Percentiles rank a stretch among this genome's conserved stretches.
Conservation (phyloP, 768 basidiomycete genomes). For the Erythrobasidium yunnanense region DNA sequence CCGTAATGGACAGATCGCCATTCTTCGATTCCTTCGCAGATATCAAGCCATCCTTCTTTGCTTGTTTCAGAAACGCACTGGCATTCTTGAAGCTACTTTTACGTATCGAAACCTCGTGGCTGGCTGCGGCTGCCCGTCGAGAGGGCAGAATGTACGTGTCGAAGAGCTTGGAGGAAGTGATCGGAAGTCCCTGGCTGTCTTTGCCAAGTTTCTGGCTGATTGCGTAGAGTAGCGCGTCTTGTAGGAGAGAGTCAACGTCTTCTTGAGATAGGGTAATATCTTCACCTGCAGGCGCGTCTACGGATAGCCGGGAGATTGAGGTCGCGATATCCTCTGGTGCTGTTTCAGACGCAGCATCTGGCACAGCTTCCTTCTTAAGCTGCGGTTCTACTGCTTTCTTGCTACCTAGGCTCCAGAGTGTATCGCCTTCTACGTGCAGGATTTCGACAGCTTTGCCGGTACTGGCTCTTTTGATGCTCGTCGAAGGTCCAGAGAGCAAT, state of each 20-base stretch:
- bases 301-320: no score
- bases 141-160: conserved; percentile 23
- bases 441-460: conserved; percentile 17
- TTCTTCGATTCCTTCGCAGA: conserved; percentile 16
- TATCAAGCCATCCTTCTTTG: conserved; percentile 19
- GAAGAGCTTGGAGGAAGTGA: conserved; percentile 8
- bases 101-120: conserved; percentile 4
- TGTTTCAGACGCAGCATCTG: no score
- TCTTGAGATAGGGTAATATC: background rate
- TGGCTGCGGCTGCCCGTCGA: background rate
- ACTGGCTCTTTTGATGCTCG: background rate
- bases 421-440: conserved; percentile 20
- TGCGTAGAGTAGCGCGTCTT: conserved; percentile 11
- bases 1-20: conserved; percentile 11
- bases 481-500: background rate
- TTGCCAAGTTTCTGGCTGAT: conserved; percentile 7
- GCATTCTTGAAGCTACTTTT: conserved; percentile 22
- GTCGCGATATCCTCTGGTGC: no score
- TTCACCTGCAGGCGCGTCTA: no score
- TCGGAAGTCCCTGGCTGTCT: background rate
- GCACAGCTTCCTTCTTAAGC: background rate
- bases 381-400: conserved; percentile 2
- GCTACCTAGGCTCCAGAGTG: background rate
- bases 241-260: conserved; percentile 11
- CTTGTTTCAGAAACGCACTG: conserved; percentile 11